Evolutionary conservation across 768 basidiomycete species (phyloP), one percentile per base, ranked within the genome.

Genomic region (Tephrocybe rancida): DNA sequence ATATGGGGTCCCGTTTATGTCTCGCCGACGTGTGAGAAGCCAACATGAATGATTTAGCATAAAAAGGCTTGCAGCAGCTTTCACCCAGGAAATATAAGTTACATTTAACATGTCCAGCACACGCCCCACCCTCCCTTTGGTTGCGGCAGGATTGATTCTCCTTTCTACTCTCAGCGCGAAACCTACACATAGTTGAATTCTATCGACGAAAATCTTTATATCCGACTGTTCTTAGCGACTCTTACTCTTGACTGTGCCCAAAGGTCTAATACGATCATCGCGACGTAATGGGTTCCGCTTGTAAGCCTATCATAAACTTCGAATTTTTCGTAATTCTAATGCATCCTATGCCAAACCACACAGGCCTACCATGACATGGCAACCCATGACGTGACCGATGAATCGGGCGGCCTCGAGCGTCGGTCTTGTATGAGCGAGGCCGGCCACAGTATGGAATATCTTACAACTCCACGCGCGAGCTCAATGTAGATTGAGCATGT

Each of bases 311-410:
- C 35, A 30, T 30, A 6, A 6, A 30, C 5, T 37, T 37, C 16
- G 7, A 13, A 9, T 34, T 21, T 47, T 35, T 8, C 22, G 2
- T 10, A 27, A 3, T 10, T 37, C 13, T 21, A 24, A 3, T 24
- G 30, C 2, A 2, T 37, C 11, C 35, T 37, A 37, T 2, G 32
- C 2, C n/a, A 24, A 24, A 6, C 25, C 32, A 32, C 30, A 7
- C 21, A 47, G 47, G 47, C 47, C 8, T 48, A 48, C n/a, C 47
- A 48, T 39, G 35, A 48, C n/a, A 37, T 48, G 47, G 11, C 47
- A 16, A 48, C 46, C 21, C 47, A 48, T 19, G 25, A 38, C 13
- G 37, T 27, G 22, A 48, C 1, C 7, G 47, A 48, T 27, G 47
- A 8, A 22, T 48, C 35, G 3, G 47, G 47, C 34, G 47, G 47